Conservation (phyloP, 176 grass and related monocot species). For the Oryza meyeriana region DNA sequence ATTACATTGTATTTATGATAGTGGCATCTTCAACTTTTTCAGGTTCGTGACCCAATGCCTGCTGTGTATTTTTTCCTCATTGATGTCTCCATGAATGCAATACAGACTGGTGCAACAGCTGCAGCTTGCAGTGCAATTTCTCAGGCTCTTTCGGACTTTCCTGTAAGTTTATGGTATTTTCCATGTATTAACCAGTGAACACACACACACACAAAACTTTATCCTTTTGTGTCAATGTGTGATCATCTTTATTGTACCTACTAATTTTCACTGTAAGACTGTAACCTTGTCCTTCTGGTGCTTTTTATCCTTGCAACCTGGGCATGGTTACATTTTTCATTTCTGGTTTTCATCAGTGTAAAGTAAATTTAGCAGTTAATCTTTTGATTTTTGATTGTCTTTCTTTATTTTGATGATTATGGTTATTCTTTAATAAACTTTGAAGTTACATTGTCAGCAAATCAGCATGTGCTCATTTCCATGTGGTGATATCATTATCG, state of each 20-base stretch:
- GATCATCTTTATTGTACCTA: neutral
- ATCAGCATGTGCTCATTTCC: neutral
- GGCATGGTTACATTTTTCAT: neutral
- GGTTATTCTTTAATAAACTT: neutral
- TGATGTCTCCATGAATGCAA: slow-evolving; percentile 93
- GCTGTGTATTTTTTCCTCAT: slow-evolving; percentile 95
- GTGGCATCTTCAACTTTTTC: slow-evolving; percentile 5
- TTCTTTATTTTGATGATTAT: neutral
- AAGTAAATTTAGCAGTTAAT: neutral
- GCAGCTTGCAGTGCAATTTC: slow-evolving; percentile 93
- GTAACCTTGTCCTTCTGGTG: neutral
- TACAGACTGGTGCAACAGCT: slow-evolving; percentile 87
- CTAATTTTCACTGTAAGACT: neutral
- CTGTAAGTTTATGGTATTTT: slow-evolving; percentile 62
- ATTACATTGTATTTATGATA: neutral
- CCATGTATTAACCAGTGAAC: neutral
- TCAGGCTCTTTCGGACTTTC: slow-evolving; percentile 80
- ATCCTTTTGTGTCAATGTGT: neutral
- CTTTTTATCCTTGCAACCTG: slow-evolving; percentile 4
- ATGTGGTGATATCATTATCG: neutral
- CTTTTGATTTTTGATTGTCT: neutral
- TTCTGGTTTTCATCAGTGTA: neutral
- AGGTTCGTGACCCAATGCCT: slow-evolving; percentile 98
- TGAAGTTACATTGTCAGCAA: neutral
- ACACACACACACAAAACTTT: neutral